phyloP scores from a whole-genome alignment of 2,329 filamentous ascomycete species.

The Aspergillus pseudoglaucus region DNA sequence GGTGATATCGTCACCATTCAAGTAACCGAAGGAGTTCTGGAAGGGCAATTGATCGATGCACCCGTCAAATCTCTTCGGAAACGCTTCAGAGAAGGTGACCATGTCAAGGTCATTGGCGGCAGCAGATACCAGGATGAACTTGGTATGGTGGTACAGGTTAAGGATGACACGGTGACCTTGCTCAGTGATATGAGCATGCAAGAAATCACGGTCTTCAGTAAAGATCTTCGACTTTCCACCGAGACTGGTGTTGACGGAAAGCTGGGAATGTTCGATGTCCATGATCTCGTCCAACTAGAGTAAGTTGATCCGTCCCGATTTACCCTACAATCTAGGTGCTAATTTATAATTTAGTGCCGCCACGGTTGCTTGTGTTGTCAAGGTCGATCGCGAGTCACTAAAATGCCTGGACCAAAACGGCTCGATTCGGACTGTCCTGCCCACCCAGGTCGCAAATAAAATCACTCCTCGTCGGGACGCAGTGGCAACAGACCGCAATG shows the following conservation, averaged over 20 bases:
- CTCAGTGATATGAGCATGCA: conserved; percentile 87
- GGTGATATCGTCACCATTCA: conserved; percentile 86
- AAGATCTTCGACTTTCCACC: conserved; percentile 86
- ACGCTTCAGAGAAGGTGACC: conserved; percentile 85
- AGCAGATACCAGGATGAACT: conserved; percentile 93
- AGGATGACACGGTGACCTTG: conserved; percentile 84
- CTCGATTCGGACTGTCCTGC: conserved; percentile 72
- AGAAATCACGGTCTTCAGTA: conserved; percentile 96
- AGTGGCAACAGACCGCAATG: conserved; percentile 86
- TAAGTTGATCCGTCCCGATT: conserved; percentile 34
- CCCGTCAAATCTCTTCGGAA: conserved; percentile 89
- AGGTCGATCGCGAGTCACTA: conserved; percentile 88
- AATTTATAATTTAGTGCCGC: conserved; percentile 51
- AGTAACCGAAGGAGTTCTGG: conserved; percentile 75
- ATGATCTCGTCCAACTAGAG: conserved; percentile 92
- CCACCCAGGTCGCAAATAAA: conserved; percentile 86
- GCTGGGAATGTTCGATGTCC: conserved; percentile 82
- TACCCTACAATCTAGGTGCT: conserved; percentile 13
- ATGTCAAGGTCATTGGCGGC: conserved; percentile 96
- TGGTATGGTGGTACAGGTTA: conserved; percentile 92
- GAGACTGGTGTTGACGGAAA: conserved; percentile 79
- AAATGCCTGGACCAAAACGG: conserved; percentile 87
- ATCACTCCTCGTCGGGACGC: conserved; percentile 74
- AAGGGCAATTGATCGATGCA: conserved; percentile 81
- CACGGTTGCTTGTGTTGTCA: conserved; percentile 88